phyloP scores from a whole-genome alignment of 257 asterid species.

The Gentiana dahurica region DNA sequence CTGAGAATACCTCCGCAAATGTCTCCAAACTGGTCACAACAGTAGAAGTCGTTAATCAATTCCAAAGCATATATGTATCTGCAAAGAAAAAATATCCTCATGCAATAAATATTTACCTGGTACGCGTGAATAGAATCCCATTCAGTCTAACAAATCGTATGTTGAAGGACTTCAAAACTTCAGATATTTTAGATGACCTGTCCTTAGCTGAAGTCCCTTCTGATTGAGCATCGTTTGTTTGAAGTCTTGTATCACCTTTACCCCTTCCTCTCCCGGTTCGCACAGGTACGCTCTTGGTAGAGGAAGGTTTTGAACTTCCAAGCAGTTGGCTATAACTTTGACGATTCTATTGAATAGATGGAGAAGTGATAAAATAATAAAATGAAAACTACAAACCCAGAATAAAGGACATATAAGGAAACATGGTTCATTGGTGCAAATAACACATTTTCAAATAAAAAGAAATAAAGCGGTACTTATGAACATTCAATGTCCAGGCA shows the following conservation, averaged over 20 bases:
- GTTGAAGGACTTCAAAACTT: conserved; percentile 43
- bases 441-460: too few species aligned
- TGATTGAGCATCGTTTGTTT: not conserved
- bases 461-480: too few species aligned
- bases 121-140: conserved; percentile 82
- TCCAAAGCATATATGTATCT: conserved; percentile 54
- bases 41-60: conserved; percentile 31
- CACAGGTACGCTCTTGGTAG: not conserved
- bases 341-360: conserved; percentile 42
- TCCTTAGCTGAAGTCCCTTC: not conserved
- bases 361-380: too few species aligned
- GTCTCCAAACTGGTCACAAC: conserved; percentile 68
- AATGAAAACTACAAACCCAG: too few species aligned
- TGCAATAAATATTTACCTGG: conserved; percentile 44
- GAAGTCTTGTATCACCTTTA: conserved; percentile 4
- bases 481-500: too few species aligned
- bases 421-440: too few species aligned
- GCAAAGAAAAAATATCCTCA: conserved; percentile 27
- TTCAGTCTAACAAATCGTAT: conserved; percentile 70
- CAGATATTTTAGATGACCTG: conserved; percentile 23
- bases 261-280: conserved; percentile 4
- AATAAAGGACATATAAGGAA: too few species aligned
- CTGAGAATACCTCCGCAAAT: conserved; percentile 55
- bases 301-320: not conserved
- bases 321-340: conserved; percentile 2